Base-by-base conservation (phyloP, 176 grass and related monocot species). In the Elymus sibiricus region DNA sequence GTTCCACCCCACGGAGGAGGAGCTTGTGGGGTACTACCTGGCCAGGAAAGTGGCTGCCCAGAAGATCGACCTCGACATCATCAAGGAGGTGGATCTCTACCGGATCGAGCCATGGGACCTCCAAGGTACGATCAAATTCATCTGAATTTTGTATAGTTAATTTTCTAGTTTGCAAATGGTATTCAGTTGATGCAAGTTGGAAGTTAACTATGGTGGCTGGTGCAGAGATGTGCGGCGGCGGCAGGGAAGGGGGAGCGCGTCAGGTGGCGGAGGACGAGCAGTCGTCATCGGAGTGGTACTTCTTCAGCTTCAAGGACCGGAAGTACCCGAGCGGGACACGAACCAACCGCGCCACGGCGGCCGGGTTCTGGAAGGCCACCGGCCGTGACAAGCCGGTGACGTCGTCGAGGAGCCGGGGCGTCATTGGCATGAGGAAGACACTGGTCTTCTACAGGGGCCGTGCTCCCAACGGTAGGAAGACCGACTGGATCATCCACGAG, bases 351-450 rank as follows among this genome's bases (percentile, higher is more conserved):
- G 93, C 95, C n/a, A 98, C 95, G 19, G 64, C 87, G 16, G 90
- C 87, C 0, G 95, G 95, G 11, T 98, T 98, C 75, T 98, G 95
- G 95, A 98, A 98, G 91, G 95, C 95, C 2, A 98, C 95, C 0
- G 95, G 95, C 4, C 70, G 95, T 29, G 95, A 98, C 89, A 98
- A 98, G 85, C 91, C 91, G 24, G 95, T 98, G 51, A 11, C 83
- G 0, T 93, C 92, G 1, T 32, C 79, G 24, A 49, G 77, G n/a
- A 7, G 70, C 70, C 73, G 69, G 22, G 70, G 70, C 11, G 64
- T 97, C 0, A 97, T 97, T 60, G 94, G 94, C 67, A 93, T 95
- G 94, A 91, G 94, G 63, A 95, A 95, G 85, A 95, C 94, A 9
- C 94, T 95, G 6, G 94, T 95, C 31, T 95, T 93, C 84, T 93